Base-by-base conservation (phyloP, 495 filamentous ascomycete genomes). In the Xylaria palmicola region DNA sequence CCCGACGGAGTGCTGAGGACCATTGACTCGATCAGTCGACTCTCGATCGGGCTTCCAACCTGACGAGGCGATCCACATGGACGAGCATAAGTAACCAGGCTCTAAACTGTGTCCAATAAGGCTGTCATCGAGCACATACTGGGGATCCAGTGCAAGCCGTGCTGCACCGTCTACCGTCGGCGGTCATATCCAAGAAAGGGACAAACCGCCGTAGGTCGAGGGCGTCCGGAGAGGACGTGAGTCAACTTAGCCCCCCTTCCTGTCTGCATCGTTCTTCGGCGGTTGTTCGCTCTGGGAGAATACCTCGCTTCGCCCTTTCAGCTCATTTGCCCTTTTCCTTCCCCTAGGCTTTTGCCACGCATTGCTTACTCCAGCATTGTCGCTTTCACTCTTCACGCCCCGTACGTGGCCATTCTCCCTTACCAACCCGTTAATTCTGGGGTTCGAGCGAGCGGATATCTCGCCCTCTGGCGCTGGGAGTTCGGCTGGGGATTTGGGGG, bases 191-290 rank as follows among this genome's bases (percentile, higher is more conserved):
- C 68, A 68, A 68, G 63, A 60, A 59, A 44, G 51, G 60, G 60
- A 47, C 4, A 20, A 20, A 27, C 37, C 57, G 37, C 36, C 48
- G 19, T 50, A 26, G n/a, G 53, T 77, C 70, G 57, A 26, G n/a
- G 15, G 13, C 2, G 56, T 7, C 37, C 27, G 17, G 19, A 20
- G 22, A 34, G 32, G 7, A 52, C 32, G n/a, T 1, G 27, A 39
- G 6, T 19, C 4, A 30, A 27, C n/a, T 44, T 44, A 85, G 30
- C 82, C 82, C 2, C 82, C 82, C 53, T 83, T 84, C 45, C 82
- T 79, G 36, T 85, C 75, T 15, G 75, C 72, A 10, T 81, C 77
- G 26, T 80, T 76, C 61, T 74, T 81, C 6, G 81, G 81, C 24
- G 71, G 65, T 67, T 77, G 75, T 67, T 85, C 81, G 60, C 75